Percentiles rank a stretch among this genome's conserved stretches.
phyloP scores from a whole-genome alignment of 2,329 filamentous ascomycete species.

The Beauveria australis region DNA sequence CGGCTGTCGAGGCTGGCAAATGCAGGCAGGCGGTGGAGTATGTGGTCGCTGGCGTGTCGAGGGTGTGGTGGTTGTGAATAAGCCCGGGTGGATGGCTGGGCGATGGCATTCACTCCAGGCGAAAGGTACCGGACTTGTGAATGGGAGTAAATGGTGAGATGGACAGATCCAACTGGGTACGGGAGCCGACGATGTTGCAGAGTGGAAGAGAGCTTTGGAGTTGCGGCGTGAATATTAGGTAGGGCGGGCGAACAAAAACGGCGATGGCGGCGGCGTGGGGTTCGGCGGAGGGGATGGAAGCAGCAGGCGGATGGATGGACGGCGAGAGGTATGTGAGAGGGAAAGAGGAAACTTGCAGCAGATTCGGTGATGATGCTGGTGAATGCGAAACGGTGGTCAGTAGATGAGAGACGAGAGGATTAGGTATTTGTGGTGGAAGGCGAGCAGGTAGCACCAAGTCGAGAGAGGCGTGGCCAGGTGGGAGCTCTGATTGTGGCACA shows the following conservation, averaged over 20 bases:
- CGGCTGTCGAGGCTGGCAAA: not conserved
- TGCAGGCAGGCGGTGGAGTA: conserved; percentile 1
- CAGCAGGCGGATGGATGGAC: not conserved
- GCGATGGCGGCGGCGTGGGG: conserved; percentile 8
- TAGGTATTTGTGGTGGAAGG: no score
- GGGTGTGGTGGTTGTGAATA: not conserved
- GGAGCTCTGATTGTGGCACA: not conserved
- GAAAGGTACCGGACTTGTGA: no score
- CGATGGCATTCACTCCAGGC: no score
- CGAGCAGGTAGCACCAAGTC: no score
- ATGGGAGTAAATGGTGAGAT: not conserved
- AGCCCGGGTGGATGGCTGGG: not conserved
- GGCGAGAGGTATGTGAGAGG: not conserved
- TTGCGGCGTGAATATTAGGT: not conserved
- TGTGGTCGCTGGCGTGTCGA: not conserved
- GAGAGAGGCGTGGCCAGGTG: no score
- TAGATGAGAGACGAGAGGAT: no score
- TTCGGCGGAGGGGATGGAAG: not conserved
- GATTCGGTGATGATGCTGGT: no score
- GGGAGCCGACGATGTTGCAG: not conserved
- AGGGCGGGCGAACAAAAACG: conserved; percentile 5
- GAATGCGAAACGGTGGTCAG: no score
- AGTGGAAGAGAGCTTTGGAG: not conserved
- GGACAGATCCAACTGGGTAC: not conserved
- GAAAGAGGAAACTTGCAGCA: not conserved